Base-by-base conservation (phyloP, 139 green algal genomes). In the Tetratostichococcus sp. region DNA sequence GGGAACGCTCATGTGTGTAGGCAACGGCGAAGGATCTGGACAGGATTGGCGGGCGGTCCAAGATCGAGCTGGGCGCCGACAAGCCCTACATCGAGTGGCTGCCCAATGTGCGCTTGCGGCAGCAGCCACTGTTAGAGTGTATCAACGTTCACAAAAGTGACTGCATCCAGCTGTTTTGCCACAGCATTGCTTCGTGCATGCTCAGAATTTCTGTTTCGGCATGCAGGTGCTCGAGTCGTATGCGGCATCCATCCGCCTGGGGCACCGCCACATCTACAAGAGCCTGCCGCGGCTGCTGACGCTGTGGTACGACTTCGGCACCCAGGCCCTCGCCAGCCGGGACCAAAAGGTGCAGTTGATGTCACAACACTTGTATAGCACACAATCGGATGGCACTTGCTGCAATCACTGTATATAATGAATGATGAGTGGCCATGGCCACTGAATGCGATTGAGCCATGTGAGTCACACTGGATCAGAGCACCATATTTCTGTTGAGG, bases 251-350 rank as follows among this genome's bases (percentile, higher is more conserved):
- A 74, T 97, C 1, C 67, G 77, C 67, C 66, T 84, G 28, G 94
- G 93, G 23, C 74, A 84, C 77, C 75, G 74, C 33, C 85, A 93
- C 83, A 83, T 94, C 35, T 90, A 90, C 75, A 91, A 96, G 73
- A 78, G 84, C 35, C 84, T 99, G 73, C 95, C 95, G 8, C 90
- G 95, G 31, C 77, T 98, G 86, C 88, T 99, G 39, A 99, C 95
- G 0, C 76, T 98, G 4, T 97, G 91, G 89, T 97, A 96, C 74
- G 95, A 98, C 32, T 93, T 95, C 83, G 92, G 93, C 66, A 85
- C 30, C 59, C 78, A 43, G 43, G 34, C 43, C 23, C 57, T 67
- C 19, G 50, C 2, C 50, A 62, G 33, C 4, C 57, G 75, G 11
- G 50, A 62, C 50, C 22, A 62, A 26, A 62, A 62, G 14, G 14